Percentiles rank a stretch among this genome's conserved stretches.
These are phyloP conservation scores for Rhizophagus sp. DNA, from an alignment of 192 early-diverging fungal species.

Conservation along the genomic window DNA sequence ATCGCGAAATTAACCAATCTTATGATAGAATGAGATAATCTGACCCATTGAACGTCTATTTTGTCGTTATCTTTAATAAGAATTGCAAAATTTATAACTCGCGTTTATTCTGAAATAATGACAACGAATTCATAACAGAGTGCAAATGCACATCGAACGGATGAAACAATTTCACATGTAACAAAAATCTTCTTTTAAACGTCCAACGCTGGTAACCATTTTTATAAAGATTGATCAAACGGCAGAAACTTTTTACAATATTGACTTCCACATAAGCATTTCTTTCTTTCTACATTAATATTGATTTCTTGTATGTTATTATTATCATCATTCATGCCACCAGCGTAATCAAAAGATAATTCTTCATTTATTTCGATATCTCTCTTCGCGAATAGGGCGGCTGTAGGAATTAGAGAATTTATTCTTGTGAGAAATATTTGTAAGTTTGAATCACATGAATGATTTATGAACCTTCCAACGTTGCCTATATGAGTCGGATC, in stretches of 20 bases:
- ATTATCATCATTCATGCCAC: neutral
- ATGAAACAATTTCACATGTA: too few species aligned
- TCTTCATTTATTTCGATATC: constrained; percentile 18
- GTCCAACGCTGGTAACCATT: neutral
- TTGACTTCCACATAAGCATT: constrained; percentile 26
- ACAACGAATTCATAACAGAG: too few species aligned
- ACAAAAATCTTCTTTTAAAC: too few species aligned
- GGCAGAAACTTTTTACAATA: constrained; percentile 14
- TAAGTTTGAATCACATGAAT: constrained; percentile 26
- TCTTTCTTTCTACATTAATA: neutral
- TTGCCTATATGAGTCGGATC: constrained; percentile 22
- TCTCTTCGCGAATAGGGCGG: constrained; percentile 11
- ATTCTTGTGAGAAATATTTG: constrained; percentile 16
- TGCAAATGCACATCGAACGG: too few species aligned
- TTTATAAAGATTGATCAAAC: constrained; percentile 27
- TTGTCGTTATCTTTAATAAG: too few species aligned
- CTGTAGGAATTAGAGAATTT: constrained; percentile 24
- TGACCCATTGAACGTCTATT: too few species aligned
- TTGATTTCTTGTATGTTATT: neutral
- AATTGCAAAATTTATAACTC: too few species aligned
- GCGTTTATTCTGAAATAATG: too few species aligned
- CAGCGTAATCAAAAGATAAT: constrained; percentile 27
- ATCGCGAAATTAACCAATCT: too few species aligned
- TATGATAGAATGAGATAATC: too few species aligned
- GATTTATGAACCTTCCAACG: constrained; percentile 24